Evolutionary conservation across 2,329 filamentous ascomycete species (phyloP).

Genomic region (Penicillium sp.): DNA sequence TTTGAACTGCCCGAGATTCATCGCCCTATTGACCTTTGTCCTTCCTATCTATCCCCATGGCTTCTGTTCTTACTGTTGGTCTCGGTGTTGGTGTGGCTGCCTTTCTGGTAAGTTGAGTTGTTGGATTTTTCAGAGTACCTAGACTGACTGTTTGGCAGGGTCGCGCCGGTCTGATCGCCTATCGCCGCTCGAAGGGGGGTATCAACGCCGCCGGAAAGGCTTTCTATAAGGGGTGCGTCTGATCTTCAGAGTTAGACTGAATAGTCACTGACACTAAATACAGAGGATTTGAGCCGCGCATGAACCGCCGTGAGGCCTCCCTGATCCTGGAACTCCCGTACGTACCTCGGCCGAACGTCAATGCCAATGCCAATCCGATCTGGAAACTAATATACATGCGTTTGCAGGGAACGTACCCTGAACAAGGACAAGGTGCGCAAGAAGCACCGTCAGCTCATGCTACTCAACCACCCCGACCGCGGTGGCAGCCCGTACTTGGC

Average conservation of each 20-base stretch:
- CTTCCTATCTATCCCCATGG: constrained; percentile 29
- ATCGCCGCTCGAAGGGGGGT: constrained; percentile 66
- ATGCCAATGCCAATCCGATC: background rate
- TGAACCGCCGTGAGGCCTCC: constrained; percentile 87
- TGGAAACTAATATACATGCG: constrained; percentile 7
- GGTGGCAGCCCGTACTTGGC: constrained; percentile 94
- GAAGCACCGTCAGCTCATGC: constrained; percentile 91
- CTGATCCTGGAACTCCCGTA: constrained; percentile 89
- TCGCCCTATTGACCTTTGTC: constrained; percentile 1
- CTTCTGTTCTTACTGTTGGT: constrained; percentile 43
- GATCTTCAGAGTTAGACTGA: constrained; percentile 33
- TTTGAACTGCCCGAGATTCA: constrained; percentile 6
- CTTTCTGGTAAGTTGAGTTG: constrained; percentile 63
- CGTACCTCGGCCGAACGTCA: constrained; percentile 24
- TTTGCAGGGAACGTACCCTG: constrained; percentile 69
- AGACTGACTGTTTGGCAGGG: constrained; percentile 55
- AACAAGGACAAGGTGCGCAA: constrained; percentile 94
- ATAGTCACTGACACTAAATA: constrained; percentile 6
- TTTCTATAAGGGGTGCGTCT: constrained; percentile 76
- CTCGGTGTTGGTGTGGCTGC: constrained; percentile 56
- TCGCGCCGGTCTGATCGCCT: constrained; percentile 83
- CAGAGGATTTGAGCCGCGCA: constrained; percentile 84
- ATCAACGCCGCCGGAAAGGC: constrained; percentile 78
- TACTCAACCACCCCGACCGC: constrained; percentile 91
- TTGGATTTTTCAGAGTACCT: background rate